Percentiles rank a stretch among this genome's conserved stretches.
These are phyloP conservation scores for Heliamphora pulchella DNA, from an alignment of 179 eudicot species.

Conservation along the genomic window DNA sequence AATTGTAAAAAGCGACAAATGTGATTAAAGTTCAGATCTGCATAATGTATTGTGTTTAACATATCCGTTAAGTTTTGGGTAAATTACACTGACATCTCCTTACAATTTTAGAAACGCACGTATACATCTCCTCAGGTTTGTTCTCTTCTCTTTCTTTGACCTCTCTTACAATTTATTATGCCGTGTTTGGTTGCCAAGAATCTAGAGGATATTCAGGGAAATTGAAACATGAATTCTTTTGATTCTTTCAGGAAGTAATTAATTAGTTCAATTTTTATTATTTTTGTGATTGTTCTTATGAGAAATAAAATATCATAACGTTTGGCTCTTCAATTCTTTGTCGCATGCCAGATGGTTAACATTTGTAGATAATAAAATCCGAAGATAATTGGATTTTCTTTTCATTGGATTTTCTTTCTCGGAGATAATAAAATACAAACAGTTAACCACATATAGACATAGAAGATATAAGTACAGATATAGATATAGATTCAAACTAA, in stretches of 20 bases:
- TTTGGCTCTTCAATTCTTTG: background rate
- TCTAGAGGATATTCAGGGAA: background rate
- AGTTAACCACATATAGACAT: too few species aligned
- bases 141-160: background rate
- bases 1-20: too few species aligned
- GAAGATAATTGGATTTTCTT: background rate
- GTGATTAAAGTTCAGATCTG: too few species aligned
- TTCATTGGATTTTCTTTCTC: background rate
- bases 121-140: background rate
- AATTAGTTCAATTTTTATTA: constrained; percentile 4
- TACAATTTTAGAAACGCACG: too few species aligned
- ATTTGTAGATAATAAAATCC: background rate
- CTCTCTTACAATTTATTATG: background rate
- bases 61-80: too few species aligned
- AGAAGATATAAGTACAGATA: too few species aligned
- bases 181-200: constrained; percentile 7
- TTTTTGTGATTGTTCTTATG: background rate
- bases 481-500: too few species aligned
- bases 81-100: too few species aligned
- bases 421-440: too few species aligned
- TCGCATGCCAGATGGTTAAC: background rate
- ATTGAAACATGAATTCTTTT: background rate
- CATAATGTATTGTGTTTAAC: too few species aligned
- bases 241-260: background rate
- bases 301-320: background rate